phyloP scores from a whole-genome alignment of 192 early-diverging fungal genomes.

The Spinellus fusiger region DNA sequence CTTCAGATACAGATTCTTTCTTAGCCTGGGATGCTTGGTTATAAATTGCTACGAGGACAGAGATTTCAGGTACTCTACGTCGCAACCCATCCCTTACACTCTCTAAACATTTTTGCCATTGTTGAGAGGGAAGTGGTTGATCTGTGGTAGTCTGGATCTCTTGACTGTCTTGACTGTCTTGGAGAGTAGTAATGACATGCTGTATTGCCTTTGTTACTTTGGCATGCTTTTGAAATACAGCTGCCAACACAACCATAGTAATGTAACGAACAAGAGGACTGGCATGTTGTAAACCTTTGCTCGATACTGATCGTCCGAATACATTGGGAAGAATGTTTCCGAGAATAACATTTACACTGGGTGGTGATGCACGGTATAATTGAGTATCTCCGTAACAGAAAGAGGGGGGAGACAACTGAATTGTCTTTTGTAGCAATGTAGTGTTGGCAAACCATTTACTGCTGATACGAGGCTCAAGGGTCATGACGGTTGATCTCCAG shows the following conservation, averaged over 20 bases:
- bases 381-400: conserved; percentile 37
- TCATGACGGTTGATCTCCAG: conserved; percentile 53
- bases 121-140: conserved; percentile 11
- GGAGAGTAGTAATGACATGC: conserved; percentile 31
- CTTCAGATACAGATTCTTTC: conserved; percentile 24
- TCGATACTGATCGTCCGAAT: conserved; percentile 43
- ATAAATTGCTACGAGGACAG: conserved; percentile 51
- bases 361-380: conserved; percentile 44
- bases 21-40: conserved; percentile 22
- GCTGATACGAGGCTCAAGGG: conserved; percentile 69
- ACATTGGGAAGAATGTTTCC: conserved; percentile 66
- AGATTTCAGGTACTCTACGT: conserved; percentile 64
- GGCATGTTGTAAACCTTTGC: conserved; percentile 60
- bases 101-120: conserved; percentile 24
- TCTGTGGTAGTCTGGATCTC: neutral
- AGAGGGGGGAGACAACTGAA: conserved; percentile 59
- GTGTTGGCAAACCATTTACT: conserved; percentile 73
- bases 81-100: conserved; percentile 51
- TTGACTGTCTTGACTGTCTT: conserved; percentile 1
- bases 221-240: conserved; percentile 56
- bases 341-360: conserved; percentile 46
- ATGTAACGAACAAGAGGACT: conserved; percentile 60
- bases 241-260: conserved; percentile 46
- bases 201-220: conserved; percentile 15
- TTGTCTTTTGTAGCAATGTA: conserved; percentile 64